These are phyloP conservation scores for Colletotrichum limetticola DNA, from an alignment of 2,329 filamentous ascomycete genomes.

Conservation along the genomic window DNA sequence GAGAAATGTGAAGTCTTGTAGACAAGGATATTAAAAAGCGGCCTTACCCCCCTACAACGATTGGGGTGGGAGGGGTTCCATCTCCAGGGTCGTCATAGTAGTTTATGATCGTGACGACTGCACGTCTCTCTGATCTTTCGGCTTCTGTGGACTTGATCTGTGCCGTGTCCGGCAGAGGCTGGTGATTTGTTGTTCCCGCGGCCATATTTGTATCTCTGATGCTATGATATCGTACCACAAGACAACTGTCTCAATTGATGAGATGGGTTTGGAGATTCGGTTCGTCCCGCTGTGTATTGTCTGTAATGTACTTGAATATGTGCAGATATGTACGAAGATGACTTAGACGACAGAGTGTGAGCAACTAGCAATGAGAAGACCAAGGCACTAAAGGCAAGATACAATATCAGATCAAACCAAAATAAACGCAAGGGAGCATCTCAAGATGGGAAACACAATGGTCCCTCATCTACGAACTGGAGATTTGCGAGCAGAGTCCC, in stretches of 20 bases:
- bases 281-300: slow-evolving; percentile 5
- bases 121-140: slow-evolving; percentile 1
- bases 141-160: background rate
- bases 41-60: slow-evolving; percentile 36
- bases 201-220: background rate
- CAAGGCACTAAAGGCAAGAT: background rate
- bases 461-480: background rate
- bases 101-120: slow-evolving; percentile 34
- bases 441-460: background rate
- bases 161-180: background rate
- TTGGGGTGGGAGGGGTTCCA: slow-evolving; percentile 35
- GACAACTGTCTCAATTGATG: too few species aligned
- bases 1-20: background rate
- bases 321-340: background rate
- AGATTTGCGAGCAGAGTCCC: slow-evolving; percentile 11
- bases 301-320: background rate
- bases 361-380: background rate
- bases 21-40: slow-evolving; percentile 19
- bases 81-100: slow-evolving; percentile 37
- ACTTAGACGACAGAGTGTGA: background rate
- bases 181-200: background rate
- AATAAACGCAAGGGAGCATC: background rate
- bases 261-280: background rate
- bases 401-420: slow-evolving; percentile 1
- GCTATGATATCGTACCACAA: background rate